Evolutionary conservation across 495 filamentous ascomycete species (phyloP).

Genomic region (Podospora pseudoanserina): DNA sequence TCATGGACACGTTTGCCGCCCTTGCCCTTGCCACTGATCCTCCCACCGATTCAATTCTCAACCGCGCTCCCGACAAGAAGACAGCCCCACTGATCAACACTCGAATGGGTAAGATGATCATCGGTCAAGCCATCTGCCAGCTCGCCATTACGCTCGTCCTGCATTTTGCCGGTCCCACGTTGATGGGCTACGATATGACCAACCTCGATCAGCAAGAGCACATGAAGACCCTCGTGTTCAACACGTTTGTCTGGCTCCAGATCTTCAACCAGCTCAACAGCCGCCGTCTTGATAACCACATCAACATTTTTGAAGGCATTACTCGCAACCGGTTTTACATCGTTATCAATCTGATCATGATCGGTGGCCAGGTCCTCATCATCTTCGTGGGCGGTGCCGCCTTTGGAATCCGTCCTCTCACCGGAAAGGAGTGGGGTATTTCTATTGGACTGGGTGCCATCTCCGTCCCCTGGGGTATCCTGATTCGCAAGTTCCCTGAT

Average conservation of each 20-base stretch:
- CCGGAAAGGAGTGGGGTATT: constrained; percentile 69
- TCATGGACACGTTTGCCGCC: constrained; percentile 91
- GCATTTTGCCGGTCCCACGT: constrained; percentile 66
- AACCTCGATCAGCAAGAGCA: constrained; percentile 32
- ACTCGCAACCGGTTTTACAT: constrained; percentile 78
- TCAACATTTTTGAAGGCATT: constrained; percentile 88
- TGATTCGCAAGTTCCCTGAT: constrained; percentile 62
- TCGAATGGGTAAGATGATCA: constrained; percentile 94
- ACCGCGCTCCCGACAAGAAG: constrained; percentile 75
- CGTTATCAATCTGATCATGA: constrained; percentile 74
- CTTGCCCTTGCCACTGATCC: constrained; percentile 83
- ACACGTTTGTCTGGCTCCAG: constrained; percentile 94
- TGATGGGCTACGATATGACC: constrained; percentile 45
- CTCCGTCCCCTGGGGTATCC: constrained; percentile 66
- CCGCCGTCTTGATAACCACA: constrained; percentile 80
- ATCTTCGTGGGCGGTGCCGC: constrained; percentile 70
- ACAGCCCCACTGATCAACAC: constrained; percentile 68
- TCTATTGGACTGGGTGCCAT: constrained; percentile 66
- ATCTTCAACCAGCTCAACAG: constrained; percentile 88
- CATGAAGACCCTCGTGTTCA: constrained; percentile 76
- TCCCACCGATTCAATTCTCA: constrained; percentile 68
- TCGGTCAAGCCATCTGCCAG: constrained; percentile 80
- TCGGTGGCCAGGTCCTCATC: constrained; percentile 82
- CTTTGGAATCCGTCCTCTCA: constrained; percentile 59
- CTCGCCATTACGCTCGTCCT: constrained; percentile 72